Base-by-base conservation (phyloP, 2,329 filamentous ascomycete genomes). In the Diaporthe vexans region DNA sequence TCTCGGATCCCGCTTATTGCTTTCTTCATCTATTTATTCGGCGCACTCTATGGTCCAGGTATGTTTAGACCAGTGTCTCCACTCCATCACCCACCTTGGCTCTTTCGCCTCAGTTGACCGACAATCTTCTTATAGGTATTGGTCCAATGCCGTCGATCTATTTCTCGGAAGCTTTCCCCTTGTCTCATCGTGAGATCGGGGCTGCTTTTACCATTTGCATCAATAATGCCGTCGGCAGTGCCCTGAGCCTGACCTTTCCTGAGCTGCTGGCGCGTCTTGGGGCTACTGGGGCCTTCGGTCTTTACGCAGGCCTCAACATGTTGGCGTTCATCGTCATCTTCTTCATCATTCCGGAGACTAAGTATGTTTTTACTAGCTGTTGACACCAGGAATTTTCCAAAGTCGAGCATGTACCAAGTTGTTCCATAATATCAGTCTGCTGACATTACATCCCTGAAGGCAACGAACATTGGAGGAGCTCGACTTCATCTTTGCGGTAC, bases 281-380 rank as follows among this genome's bases (percentile, higher is more conserved):
- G 0, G 77, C 82, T 0, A 81, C 80, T 6, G 82, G 82, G 9
- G 88, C 90, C 2, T 92, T 93, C 77, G 87, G 89, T 4, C 91
- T 93, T 79, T 93, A 92, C 74, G 86, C 82, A 19, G 89, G 83
- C 0, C 82, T 93, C 10, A 94, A 93, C 76, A 77, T 92, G 5
- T 79, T 89, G 2, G 91, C 91, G 0, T 84, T 92, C 21, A 74
- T 90, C 33, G 88, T 93, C 84, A 92, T 93, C 76, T 92, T 92
- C 83, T 83, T 92, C 54, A 89, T 87, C 79, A 82, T 90, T 0
- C 88, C 88, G 1, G 88, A 90, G 79, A 90, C 88, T 5, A 90
- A 89, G 81, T 80, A 75, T 51, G 75, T 75, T 0, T 29, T n/a
- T 63, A 24, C 54, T 21, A 40, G 54, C 51, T 33, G 52, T 43